Conservation (phyloP, 2,329 filamentous ascomycete species). For the Xylariaceae sp. region DNA sequence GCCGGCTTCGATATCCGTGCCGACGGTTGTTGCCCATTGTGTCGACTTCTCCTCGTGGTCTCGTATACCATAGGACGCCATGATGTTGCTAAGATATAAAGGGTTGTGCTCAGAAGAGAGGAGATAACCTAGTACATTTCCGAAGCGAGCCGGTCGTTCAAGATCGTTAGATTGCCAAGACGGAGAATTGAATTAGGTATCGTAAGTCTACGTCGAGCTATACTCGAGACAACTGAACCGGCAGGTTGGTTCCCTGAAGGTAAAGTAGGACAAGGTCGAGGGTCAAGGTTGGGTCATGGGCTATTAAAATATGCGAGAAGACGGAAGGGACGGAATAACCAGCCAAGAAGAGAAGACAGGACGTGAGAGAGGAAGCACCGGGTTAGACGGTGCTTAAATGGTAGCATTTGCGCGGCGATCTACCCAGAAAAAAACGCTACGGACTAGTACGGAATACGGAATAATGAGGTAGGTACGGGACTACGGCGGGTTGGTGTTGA, state of each 20-base stretch:
- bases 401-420: background rate
- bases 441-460: background rate
- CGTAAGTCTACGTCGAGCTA: background rate
- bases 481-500: background rate
- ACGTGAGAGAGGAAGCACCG: conserved; percentile 8
- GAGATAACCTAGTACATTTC: background rate
- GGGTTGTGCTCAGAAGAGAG: background rate
- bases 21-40: conserved; percentile 14
- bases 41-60: conserved; percentile 16
- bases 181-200: background rate
- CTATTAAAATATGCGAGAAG: background rate
- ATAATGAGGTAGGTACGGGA: background rate
- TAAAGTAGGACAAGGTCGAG: too few relatives aligned
- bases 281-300: background rate
- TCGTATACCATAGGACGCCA: conserved; percentile 15
- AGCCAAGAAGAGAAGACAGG: background rate
- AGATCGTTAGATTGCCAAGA: too few relatives aligned
- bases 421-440: background rate
- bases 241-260: too few relatives aligned
- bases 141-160: too few relatives aligned
- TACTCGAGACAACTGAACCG: background rate
- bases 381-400: conserved; percentile 6
- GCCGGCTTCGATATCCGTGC: conserved; percentile 21
- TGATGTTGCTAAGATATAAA: conserved; percentile 1
- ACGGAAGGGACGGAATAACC: conserved; percentile 9